phyloP scores from a whole-genome alignment of 2,329 filamentous ascomycete species.

The Botrytis porri region DNA sequence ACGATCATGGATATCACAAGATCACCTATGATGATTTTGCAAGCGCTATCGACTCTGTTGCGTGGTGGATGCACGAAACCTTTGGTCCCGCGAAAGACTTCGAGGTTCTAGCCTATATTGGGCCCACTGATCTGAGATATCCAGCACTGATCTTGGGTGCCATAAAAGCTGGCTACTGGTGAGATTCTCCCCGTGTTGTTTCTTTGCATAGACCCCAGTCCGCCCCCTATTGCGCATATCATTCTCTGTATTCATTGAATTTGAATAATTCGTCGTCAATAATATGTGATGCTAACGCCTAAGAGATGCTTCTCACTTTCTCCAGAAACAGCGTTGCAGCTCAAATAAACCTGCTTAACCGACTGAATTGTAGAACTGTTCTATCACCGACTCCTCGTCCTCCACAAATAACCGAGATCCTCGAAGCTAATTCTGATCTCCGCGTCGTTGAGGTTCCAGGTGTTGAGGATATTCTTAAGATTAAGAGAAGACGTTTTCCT shows the following conservation, averaged over 20 bases:
- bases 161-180: constrained; percentile 12
- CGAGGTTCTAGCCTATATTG: constrained; percentile 46
- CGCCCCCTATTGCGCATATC: neutral
- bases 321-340: neutral
- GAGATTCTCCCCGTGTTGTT: neutral
- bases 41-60: constrained; percentile 24
- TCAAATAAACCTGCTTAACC: neutral
- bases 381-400: neutral
- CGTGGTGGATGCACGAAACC: constrained; percentile 23
- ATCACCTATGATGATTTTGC: constrained; percentile 24
- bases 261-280: neutral
- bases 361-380: neutral
- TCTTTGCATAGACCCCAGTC: neutral
- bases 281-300: neutral
- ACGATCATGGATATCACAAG: constrained; percentile 16
- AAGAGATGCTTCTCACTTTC: neutral
- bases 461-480: neutral
- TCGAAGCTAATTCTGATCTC: neutral
- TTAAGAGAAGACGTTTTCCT: neutral
- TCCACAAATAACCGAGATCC: neutral
- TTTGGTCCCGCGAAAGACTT: constrained; percentile 27
- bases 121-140: constrained; percentile 25
- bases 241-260: neutral
- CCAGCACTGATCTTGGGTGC: constrained; percentile 1
- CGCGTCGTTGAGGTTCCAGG: neutral